Conservation (phyloP, 1,139 yeast species). For the Sugiyamaella neomexicana region DNA sequence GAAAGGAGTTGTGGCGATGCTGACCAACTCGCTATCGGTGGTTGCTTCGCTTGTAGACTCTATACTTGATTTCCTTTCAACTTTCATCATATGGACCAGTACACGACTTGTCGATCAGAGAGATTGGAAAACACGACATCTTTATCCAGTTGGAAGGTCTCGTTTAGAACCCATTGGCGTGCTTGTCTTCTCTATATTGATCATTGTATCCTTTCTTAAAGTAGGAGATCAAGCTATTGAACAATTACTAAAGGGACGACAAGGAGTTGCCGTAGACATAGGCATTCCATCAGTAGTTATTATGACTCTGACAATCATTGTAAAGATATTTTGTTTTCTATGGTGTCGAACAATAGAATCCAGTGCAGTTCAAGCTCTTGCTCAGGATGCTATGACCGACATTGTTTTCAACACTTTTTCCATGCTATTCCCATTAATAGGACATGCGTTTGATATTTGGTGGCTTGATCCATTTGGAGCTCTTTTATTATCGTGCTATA, state of each 20-base stretch:
- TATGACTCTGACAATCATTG: conserved; percentile 62
- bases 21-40: conserved; percentile 70
- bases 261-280: conserved; percentile 48
- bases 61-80: conserved; percentile 69
- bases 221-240: conserved; percentile 63
- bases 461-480: conserved; percentile 82
- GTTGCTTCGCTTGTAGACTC: conserved; percentile 80
- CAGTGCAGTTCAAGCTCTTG: conserved; percentile 72
- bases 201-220: conserved; percentile 69
- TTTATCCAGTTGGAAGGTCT: conserved; percentile 68
- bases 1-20: conserved; percentile 58
- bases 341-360: conserved; percentile 67
- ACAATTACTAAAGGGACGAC: conserved; percentile 35
- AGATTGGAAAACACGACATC: conserved; percentile 48
- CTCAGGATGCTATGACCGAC: conserved; percentile 81
- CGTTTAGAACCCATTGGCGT: conserved; percentile 80
- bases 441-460: conserved; percentile 55
- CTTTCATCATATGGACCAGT: conserved; percentile 67
- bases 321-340: conserved; percentile 60
- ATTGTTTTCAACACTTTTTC: conserved; percentile 70
- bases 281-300: conserved; percentile 58
- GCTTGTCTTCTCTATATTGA: conserved; percentile 67
- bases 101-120: conserved; percentile 58
- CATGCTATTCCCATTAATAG: conserved; percentile 65
- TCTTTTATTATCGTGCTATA: conserved; percentile 57